Percentiles rank a stretch among this genome's conserved stretches.
Evolutionary conservation across 768 basidiomycete species (phyloP).

Genomic region (Boletus sensibilis): DNA sequence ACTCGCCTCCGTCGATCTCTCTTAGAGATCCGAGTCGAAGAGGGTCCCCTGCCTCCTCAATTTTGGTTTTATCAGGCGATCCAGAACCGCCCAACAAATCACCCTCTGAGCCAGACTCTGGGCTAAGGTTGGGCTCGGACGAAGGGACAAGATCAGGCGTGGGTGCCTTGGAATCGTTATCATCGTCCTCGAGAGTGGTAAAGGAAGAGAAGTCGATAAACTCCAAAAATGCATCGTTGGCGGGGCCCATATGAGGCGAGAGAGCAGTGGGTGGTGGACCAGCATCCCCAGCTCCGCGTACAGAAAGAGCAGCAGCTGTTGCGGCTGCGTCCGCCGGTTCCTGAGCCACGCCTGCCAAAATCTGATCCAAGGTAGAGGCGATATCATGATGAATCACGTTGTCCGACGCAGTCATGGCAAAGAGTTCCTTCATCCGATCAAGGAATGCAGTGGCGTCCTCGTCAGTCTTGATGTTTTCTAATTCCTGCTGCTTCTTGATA

Average conservation of each 20-base stretch:
- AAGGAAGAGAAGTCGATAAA: conserved; percentile 71
- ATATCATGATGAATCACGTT: conserved; percentile 46
- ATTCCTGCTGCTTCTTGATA: conserved; percentile 38
- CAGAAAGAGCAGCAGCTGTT: conserved; percentile 29
- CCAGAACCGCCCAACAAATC: conserved; percentile 48
- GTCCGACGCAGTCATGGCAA: conserved; percentile 48
- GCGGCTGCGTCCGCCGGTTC: conserved; percentile 37
- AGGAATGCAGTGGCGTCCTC: conserved; percentile 65
- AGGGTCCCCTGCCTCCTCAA: conserved; percentile 47
- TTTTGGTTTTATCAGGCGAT: conserved; percentile 49
- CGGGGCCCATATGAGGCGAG: conserved; percentile 37
- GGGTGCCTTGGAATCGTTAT: conserved; percentile 61
- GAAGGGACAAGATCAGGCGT: conserved; percentile 72
- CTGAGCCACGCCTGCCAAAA: conserved; percentile 56
- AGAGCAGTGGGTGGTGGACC: conserved; percentile 33
- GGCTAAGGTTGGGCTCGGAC: conserved; percentile 75
- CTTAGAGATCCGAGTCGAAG: conserved; percentile 60
- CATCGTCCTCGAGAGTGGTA: conserved; percentile 52
- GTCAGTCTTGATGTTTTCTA: conserved; percentile 55
- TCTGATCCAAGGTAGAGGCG: conserved; percentile 58
- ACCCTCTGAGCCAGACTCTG: conserved; percentile 67
- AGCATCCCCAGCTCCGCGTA: conserved; percentile 27
- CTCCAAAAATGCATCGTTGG: conserved; percentile 42
- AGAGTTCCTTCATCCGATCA: conserved; percentile 60
- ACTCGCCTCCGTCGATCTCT: conserved; percentile 76